Evolutionary conservation across 371 early-diverging fungal genomes (phyloP).

Genomic region (Lichtheimia ornata): DNA sequence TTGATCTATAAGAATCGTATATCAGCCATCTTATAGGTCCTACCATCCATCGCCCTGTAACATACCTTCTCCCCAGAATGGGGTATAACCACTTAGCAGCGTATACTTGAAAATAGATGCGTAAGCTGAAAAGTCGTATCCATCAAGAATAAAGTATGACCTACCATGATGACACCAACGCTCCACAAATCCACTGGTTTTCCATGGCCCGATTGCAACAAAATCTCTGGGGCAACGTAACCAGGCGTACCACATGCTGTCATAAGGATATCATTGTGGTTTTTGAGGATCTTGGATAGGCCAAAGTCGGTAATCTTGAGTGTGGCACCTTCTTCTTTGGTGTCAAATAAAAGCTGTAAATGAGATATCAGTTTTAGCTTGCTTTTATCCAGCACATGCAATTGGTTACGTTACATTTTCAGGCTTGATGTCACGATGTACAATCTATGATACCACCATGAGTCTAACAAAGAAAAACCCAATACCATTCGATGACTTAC

Average conservation of each 20-base stretch:
- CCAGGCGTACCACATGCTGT: conserved; percentile 89
- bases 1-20: background rate
- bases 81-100: conserved; percentile 85
- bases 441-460: conserved; percentile 50
- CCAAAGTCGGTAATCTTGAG: conserved; percentile 84
- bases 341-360: conserved; percentile 60
- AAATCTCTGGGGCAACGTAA: conserved; percentile 89
- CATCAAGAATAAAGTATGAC: background rate
- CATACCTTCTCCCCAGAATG: conserved; percentile 80
- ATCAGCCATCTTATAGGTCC: background rate
- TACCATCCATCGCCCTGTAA: background rate
- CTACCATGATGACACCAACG: conserved; percentile 83
- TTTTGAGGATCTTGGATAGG: conserved; percentile 73
- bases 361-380: background rate
- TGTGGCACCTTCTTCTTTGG: conserved; percentile 40
- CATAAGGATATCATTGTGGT: conserved; percentile 62
- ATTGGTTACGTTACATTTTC: conserved; percentile 59
- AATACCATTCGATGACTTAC: conserved; percentile 20
- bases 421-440: conserved; percentile 87
- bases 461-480: background rate
- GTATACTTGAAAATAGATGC: conserved; percentile 52
- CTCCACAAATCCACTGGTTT: conserved; percentile 88
- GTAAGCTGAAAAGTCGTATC: background rate
- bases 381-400: no score
- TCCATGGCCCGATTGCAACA: conserved; percentile 67